phyloP scores from a whole-genome alignment of 768 basidiomycete species.

The Sutorius australiensis region DNA sequence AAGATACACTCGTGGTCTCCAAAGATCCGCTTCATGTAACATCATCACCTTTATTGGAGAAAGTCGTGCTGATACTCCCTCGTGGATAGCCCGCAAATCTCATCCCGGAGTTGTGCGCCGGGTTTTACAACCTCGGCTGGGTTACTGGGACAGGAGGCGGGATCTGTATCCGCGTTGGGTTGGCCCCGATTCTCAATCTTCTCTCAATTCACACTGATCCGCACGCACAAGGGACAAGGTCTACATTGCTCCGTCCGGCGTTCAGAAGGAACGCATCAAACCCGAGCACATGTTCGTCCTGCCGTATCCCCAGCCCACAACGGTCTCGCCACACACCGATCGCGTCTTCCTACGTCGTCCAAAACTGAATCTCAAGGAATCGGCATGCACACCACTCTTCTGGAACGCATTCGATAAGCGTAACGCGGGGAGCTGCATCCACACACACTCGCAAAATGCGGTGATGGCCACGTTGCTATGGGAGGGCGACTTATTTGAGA shows the following conservation, averaged over 20 bases:
- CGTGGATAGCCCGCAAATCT: conserved; percentile 76
- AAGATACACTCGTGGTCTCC: no score
- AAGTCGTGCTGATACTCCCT: not conserved
- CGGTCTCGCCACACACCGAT: conserved; percentile 57
- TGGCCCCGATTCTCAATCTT: conserved; percentile 16
- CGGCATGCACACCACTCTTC: conserved; percentile 86
- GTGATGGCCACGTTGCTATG: conserved; percentile 86
- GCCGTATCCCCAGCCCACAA: conserved; percentile 61
- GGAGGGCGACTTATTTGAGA: conserved; percentile 64
- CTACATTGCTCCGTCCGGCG: conserved; percentile 84
- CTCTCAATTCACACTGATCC: not conserved
- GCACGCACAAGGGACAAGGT: conserved; percentile 55
- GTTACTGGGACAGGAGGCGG: conserved; percentile 88
- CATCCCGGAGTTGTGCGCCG: conserved; percentile 79
- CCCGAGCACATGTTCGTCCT: conserved; percentile 86
- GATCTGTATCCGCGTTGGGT: conserved; percentile 72
- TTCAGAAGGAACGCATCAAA: conserved; percentile 87
- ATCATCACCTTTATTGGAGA: not conserved
- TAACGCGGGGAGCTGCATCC: conserved; percentile 81
- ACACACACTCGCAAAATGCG: conserved; percentile 88
- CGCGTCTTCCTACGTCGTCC: conserved; percentile 79
- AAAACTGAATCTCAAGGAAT: conserved; percentile 68
- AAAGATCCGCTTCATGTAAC: conserved; percentile 30
- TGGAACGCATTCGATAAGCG: conserved; percentile 87
- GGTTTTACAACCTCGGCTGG: conserved; percentile 88